Evolutionary conservation across 768 basidiomycete species (phyloP), one percentile per base, ranked within the genome.

Genomic region (Lactarius akahatsu): DNA sequence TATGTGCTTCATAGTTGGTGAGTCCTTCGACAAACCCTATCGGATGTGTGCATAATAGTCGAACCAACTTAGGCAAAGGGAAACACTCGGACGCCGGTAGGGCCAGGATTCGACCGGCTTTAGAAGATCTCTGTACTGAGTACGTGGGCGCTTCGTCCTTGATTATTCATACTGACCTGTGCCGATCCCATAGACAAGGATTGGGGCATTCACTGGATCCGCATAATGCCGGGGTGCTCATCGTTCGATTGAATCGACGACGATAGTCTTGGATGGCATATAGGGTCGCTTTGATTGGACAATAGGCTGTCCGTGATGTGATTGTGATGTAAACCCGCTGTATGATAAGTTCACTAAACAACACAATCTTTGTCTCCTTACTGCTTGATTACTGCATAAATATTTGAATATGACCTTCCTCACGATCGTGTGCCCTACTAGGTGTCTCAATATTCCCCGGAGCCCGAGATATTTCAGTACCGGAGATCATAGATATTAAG

Each of bases 1-100:
- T 9, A 50, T 66, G 30, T 57, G 20, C 36, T 66, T 66, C 61
- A 66, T 66, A n/a, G 65, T 66, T 11, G 65, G 65, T 62, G 40
- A 32, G 61, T 13, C 30, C 8, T 32, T 32, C 36, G 43, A 55
- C 20, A 16, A n/a, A 32, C 15, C 15, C 11, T 38, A 23, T 23
- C 0, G 26, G 50, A 28, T 52, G 47, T 32, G 54, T 11, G 30
- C 9, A 32, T 56, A 4, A 43, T 18, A 34, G 34, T 38, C 18
- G 5, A 6, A 11, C 13, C 11, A n/a, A 23, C 36, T 13, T 11
- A 66, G 65, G 61, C 8, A 62, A 62, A 32, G 61, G 65, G 1
- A 6, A n/a, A 23, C 61, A 66, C 40, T 3, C 65, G 36, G 30
- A 56, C n/a, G 65, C 23, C n/a, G 65, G 61, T 26, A 41, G 20